Base-by-base conservation (phyloP, 23 red algal genomes). In the Gracilaria domingensis region DNA sequence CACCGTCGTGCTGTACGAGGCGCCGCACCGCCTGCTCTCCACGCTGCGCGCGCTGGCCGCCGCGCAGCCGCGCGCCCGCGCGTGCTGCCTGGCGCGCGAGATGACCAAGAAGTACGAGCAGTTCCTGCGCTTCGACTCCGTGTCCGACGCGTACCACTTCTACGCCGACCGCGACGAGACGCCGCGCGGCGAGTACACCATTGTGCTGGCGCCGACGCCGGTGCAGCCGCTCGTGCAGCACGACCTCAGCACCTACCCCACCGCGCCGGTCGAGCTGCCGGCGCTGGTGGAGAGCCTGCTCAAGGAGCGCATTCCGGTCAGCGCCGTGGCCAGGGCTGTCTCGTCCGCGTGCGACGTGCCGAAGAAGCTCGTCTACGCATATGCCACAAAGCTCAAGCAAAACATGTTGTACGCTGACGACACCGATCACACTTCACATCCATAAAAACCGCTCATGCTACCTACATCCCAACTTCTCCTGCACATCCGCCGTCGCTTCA, bases 61-160 rank as follows among this genome's bases (percentile, higher is more conserved):
- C 5, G 28, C 45, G 0, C 80, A 54, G 5, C 11, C 42, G 64
- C 26, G 56, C 8, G 64, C 28, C 17, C 47, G 76, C 13, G 23
- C 56, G n/a, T 56, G 47, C 55, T 70, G 57, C 30, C 21, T 98
- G n/a, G 96, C 87, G 17, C 61, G 96, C 74, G 96, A 98, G 74
- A 77, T 98, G 30, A 98, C 96, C 21, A 98, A 98, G 42, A 79
- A 93, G 57, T 93, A 86, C 29, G 96, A 98, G 82, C 81, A 98
- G 91, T 79, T 98, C 78, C 51, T 80, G 26, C 4, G 42, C 35
- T 94, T 87, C 72, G 71, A 62, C 4, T 81, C 50, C 20, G 17
- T 80, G 4, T 53, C 54, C 21, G 50, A 87, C 16, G 82, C 89
- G 8, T 45, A 39, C n/a, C 81, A 90, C 3, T 54, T 66, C 29